A percentile compares a stretch with the other conserved stretches of the same genome.
Conservation (phyloP, 208 protist species). For the Trypanosoma lewisi region DNA sequence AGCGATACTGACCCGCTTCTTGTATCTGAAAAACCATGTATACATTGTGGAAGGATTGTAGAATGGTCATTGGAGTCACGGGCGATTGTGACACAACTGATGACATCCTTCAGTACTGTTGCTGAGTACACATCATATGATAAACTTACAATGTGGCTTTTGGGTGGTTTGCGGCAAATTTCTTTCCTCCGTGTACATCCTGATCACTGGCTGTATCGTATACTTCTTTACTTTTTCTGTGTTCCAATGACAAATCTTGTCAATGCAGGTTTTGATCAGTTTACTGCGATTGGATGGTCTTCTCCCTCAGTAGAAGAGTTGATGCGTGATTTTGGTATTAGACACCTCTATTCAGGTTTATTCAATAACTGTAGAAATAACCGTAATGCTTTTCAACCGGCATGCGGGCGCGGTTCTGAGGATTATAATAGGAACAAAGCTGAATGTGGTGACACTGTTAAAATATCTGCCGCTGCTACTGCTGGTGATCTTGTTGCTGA, state of each 20-base stretch:
- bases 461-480: too few relatives aligned
- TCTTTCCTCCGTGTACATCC: slow-evolving; percentile 43
- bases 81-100: slow-evolving; percentile 14
- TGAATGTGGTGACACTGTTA: not conserved
- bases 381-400: not conserved
- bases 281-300: slow-evolving; percentile 16
- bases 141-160: slow-evolving; percentile 39
- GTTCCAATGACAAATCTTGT: slow-evolving; percentile 42
- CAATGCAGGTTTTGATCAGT: slow-evolving; percentile 12
- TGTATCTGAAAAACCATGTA: slow-evolving; percentile 8
- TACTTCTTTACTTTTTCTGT: slow-evolving; percentile 68
- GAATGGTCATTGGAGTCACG: slow-evolving; percentile 18
- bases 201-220: slow-evolving; percentile 68
- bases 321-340: slow-evolving; percentile 9
- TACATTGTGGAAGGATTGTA: slow-evolving; percentile 15
- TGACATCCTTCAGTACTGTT: slow-evolving; percentile 32
- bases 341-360: not conserved
- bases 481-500: not conserved
- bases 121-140: slow-evolving; percentile 22
- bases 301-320: slow-evolving; percentile 7
- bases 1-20: slow-evolving; percentile 25
- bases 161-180: slow-evolving; percentile 28
- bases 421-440: not conserved
- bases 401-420: not conserved
- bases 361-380: not conserved